Conservation (phyloP, 345 rosid species). For the Lepidium sativum region DNA sequence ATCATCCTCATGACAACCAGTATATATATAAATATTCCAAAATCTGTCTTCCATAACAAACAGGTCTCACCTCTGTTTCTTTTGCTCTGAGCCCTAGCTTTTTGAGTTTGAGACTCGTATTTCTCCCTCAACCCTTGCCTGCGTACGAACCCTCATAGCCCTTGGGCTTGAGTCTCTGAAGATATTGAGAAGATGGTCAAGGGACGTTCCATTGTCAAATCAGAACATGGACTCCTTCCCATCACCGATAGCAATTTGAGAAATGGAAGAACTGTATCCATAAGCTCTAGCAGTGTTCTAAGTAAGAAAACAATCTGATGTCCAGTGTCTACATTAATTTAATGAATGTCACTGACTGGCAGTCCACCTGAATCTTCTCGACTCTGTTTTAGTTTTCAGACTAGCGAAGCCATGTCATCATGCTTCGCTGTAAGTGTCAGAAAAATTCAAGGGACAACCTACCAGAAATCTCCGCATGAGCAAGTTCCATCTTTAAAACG, state of each 20-base stretch:
- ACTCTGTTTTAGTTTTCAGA: conserved; percentile 9
- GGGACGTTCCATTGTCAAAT: background rate
- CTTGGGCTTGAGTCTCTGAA: background rate
- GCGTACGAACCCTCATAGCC: background rate
- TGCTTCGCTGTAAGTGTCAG: background rate
- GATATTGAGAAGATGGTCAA: background rate
- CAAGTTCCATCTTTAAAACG: conserved; percentile 80
- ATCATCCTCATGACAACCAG: background rate
- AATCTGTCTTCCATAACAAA: conserved; percentile 1
- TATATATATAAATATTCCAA: background rate
- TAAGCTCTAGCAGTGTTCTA: too few relatives aligned
- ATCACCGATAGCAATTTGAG: too few relatives aligned
- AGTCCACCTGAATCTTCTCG: background rate
- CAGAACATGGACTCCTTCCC: background rate
- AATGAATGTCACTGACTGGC: background rate
- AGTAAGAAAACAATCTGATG: too few relatives aligned
- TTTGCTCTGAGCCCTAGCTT: background rate
- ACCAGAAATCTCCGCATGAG: conserved; percentile 98
- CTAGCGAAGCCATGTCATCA: background rate
- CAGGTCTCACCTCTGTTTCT: conserved; percentile 16
- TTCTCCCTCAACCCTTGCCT: background rate
- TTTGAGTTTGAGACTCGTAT: background rate
- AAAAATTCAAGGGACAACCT: conserved; percentile 17
- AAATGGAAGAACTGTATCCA: too few relatives aligned
- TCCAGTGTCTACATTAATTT: too few relatives aligned